A percentile compares a stretch with the other conserved stretches of the same genome.
Conservation (phyloP, 768 basidiomycete genomes). For the Rhodocollybia butyracea region DNA sequence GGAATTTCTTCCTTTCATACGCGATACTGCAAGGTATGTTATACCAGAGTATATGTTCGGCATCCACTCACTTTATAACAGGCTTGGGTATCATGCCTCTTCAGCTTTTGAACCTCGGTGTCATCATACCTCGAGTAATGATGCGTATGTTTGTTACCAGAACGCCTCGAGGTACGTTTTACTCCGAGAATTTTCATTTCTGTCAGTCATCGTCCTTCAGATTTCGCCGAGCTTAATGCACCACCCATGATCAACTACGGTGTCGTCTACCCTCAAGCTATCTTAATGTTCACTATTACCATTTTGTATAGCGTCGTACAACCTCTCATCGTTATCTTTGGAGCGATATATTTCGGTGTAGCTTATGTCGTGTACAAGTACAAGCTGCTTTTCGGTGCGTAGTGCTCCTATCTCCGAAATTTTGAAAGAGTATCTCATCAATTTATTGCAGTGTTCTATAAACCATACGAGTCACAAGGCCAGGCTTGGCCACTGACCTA, state of each 20-base stretch:
- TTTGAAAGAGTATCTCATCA: not conserved
- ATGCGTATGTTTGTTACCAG: conserved; percentile 75
- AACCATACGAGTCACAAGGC: conserved; percentile 95
- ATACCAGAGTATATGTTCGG: conserved; percentile 7
- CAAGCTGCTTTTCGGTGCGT: conserved; percentile 88
- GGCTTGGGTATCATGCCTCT: conserved; percentile 94
- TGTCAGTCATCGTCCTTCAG: conserved; percentile 33
- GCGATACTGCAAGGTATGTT: conserved; percentile 74
- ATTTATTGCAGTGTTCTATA: conserved; percentile 83
- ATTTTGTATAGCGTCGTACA: conserved; percentile 94
- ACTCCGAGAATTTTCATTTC: not conserved
- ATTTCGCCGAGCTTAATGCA: conserved; percentile 94
- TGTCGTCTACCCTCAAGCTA: conserved; percentile 93
- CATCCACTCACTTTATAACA: conserved; percentile 20
- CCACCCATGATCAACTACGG: conserved; percentile 99
- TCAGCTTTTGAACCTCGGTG: conserved; percentile 88
- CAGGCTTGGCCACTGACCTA: conserved; percentile 99
- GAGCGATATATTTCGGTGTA: conserved; percentile 94
- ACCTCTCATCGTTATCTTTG: conserved; percentile 92
- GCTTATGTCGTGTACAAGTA: conserved; percentile 98
- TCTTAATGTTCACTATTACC: conserved; percentile 93
- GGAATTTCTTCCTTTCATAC: conserved; percentile 83
- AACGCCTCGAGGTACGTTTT: conserved; percentile 78
- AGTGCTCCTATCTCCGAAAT: not conserved
- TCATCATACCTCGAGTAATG: conserved; percentile 77